These are phyloP conservation scores for Rhodotorula sp. DNA, from an alignment of 1,284 basidiomycete genomes.

Conservation along the genomic window DNA sequence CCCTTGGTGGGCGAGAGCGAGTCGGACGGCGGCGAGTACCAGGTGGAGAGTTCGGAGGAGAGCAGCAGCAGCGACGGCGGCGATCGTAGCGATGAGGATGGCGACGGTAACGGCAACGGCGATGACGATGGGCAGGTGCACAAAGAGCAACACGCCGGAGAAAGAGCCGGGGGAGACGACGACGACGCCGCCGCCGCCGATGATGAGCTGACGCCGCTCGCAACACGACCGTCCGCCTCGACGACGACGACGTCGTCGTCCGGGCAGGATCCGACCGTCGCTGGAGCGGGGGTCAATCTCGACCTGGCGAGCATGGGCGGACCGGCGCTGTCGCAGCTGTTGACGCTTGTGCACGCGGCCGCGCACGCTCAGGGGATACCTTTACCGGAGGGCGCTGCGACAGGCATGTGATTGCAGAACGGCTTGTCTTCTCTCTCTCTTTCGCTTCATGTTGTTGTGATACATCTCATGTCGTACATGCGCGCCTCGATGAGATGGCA, in stretches of 20 bases:
- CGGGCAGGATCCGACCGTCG: no score
- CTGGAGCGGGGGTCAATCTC: not conserved
- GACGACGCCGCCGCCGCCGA: slow-evolving; percentile 4
- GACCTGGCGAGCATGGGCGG: slow-evolving; percentile 16
- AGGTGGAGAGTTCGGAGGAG: slow-evolving; percentile 1
- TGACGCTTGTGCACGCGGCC: slow-evolving; percentile 16
- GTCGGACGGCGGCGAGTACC: slow-evolving; percentile 9
- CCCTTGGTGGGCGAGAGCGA: not conserved
- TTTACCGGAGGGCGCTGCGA: not conserved
- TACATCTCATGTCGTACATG: not conserved
- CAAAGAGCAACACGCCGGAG: not conserved
- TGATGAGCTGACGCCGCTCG: not conserved
- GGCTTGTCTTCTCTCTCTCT: not conserved
- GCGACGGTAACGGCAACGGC: no score
- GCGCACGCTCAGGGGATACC: slow-evolving; percentile 17
- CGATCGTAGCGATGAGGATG: slow-evolving; percentile 1
- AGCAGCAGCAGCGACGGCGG: not conserved
- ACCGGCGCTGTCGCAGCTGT: slow-evolving; percentile 12
- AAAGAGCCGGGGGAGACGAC: not conserved
- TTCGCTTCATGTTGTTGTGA: not conserved
- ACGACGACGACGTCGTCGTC: not conserved
- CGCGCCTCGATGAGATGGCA: no score
- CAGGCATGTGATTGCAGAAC: not conserved
- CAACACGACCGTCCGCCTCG: not conserved
- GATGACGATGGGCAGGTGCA: not conserved